A percentile compares a stretch with the other conserved stretches of the same genome.
These are phyloP conservation scores for Remersonia thermophila DNA, from an alignment of 2,329 filamentous ascomycete genomes.

Conservation along the genomic window DNA sequence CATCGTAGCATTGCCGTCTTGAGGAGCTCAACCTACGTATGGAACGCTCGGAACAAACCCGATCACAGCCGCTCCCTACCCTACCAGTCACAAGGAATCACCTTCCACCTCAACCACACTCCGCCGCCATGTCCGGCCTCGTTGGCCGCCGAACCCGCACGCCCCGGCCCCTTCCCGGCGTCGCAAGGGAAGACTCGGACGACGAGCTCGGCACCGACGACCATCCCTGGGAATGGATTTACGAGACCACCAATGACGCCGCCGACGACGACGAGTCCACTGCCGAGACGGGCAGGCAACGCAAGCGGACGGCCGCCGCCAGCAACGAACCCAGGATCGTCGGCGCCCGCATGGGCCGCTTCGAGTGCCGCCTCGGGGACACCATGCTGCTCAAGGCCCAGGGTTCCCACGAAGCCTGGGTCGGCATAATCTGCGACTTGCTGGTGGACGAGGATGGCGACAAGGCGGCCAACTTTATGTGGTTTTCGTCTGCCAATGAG, in stretches of 20 bases:
- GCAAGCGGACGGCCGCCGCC: conserved; percentile 20
- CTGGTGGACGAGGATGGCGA: conserved; percentile 59
- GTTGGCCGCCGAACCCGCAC: no score
- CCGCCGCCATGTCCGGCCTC: no score
- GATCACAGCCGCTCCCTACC: no score
- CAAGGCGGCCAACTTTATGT: conserved; percentile 82
- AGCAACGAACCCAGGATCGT: conserved; percentile 48
- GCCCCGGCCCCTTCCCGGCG: conserved; percentile 32
- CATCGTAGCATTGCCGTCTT: no score
- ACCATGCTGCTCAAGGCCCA: conserved; percentile 79
- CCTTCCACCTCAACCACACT: no score
- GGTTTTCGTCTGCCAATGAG: conserved; percentile 89
- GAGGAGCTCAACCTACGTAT: no score
- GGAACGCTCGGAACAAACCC: no score
- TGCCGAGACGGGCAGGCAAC: conserved; percentile 18
- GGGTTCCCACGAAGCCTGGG: conserved; percentile 78
- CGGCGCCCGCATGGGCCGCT: conserved; percentile 70
- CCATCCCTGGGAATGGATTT: conserved; percentile 69
- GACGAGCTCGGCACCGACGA: conserved; percentile 71
- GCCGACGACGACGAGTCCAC: conserved; percentile 5
- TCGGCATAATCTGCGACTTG: conserved; percentile 79
- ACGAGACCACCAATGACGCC: conserved; percentile 27
- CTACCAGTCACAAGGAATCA: no score
- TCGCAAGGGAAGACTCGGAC: conserved; percentile 69
- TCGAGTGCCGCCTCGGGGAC: conserved; percentile 73